Percentiles rank a stretch among this genome's conserved stretches.
Evolutionary conservation across 495 filamentous ascomycete species (phyloP).

Genomic region (Hyaloscypha finlandica): DNA sequence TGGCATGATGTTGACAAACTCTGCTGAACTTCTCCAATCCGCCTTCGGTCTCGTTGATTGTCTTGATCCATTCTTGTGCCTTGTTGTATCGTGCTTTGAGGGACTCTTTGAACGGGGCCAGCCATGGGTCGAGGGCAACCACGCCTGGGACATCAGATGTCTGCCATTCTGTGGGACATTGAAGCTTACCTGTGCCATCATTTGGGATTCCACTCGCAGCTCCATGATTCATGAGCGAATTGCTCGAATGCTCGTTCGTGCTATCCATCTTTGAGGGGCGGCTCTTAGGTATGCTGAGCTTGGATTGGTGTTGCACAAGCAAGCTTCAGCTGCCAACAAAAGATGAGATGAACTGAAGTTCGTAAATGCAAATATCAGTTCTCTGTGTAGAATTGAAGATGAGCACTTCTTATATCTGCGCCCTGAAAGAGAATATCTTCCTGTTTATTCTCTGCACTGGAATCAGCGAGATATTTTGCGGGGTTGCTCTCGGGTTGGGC

Average conservation of each 20-base stretch:
- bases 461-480: slow-evolving; percentile 30
- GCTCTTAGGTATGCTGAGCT: not conserved
- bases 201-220: slow-evolving; percentile 28
- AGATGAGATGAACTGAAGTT: not conserved
- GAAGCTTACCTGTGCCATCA: slow-evolving; percentile 19
- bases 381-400: not conserved
- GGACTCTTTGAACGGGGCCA: slow-evolving; percentile 78
- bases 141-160: slow-evolving; percentile 61
- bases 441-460: not conserved
- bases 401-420: not conserved
- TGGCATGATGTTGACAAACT: slow-evolving; percentile 46
- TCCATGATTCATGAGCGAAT: slow-evolving; percentile 22
- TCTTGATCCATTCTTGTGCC: slow-evolving; percentile 87
- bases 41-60: slow-evolving; percentile 79
- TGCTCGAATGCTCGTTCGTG: slow-evolving; percentile 23
- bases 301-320: not conserved
- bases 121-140: slow-evolving; percentile 83
- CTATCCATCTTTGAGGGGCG: slow-evolving; percentile 26
- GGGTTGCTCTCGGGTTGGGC: slow-evolving; percentile 15
- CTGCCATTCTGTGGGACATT: not conserved
- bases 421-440: slow-evolving; percentile 4
- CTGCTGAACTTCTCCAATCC: slow-evolving; percentile 90
- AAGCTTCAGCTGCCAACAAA: not conserved
- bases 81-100: slow-evolving; percentile 75
- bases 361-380: not conserved